Evolutionary conservation across 345 rosid genomes (phyloP), one percentile per base, ranked within the genome.

Genomic region (Eucalyptus guilfoylei): DNA sequence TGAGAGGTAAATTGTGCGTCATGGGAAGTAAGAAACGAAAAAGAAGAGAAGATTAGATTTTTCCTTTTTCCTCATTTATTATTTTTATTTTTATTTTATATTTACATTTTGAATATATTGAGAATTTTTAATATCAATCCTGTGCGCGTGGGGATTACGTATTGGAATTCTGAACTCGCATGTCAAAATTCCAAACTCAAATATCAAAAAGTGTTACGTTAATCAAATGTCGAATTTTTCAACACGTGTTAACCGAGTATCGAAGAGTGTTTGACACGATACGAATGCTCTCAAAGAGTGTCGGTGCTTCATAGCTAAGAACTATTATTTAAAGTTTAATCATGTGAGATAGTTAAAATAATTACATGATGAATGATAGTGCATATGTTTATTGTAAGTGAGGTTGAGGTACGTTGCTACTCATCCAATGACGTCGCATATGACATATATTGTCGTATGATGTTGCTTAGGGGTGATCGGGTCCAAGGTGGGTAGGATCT

Each of bases 181-280:
- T 8, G 26, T 52, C 0, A 5, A 1, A 52, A 52, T 52, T 52
- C 1, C 0, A 8, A 52, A 52, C 5, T 19, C 2, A 2, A 19
- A 5, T 52, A 52, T 52, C 24, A 52, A 19, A 52, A 52, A 52
- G 4, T n/a, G n/a, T n/a, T n/a, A n/a, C n/a, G 26, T 52, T 52
- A 52, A 52, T 52, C 2, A 52, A 52, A 10, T 52, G 5, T 52
- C 24, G 0, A 52, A 52, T 19, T 52, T 52, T 52, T 52, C 1
- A 3, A 52, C 11, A 19, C 4, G 0, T 52, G 5, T 52, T 52
- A 2, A 52, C 10, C 1, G 10, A 52, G 26, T 52, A 52, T 52
- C 0, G 0, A 52, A 52, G 0, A 19, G 4, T 52, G 5, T 52
- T 5, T 8, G 0, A 52, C 2, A 52, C 2, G 0, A 52, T 52